Evolutionary conservation across 1,139 yeast genomes (phyloP).

Genomic region (Yamadazyma atmosphaerica): DNA sequence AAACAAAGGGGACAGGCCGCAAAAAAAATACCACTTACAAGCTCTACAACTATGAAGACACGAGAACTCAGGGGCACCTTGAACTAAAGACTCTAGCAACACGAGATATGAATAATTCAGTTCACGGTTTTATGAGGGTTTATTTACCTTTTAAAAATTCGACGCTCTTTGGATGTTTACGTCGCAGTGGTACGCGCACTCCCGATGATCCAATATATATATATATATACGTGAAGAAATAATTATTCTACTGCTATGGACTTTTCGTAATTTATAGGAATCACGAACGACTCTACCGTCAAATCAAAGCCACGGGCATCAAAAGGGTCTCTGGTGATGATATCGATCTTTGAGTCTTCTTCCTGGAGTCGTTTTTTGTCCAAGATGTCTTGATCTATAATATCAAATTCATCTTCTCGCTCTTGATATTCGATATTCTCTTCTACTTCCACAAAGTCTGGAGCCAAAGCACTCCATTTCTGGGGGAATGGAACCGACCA

Average conservation of each 20-base stretch:
- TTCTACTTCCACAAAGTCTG: slow-evolving; percentile 93
- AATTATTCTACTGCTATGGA: slow-evolving; percentile 3
- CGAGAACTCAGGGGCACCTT: background rate
- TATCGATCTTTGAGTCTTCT: slow-evolving; percentile 71
- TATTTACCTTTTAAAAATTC: slow-evolving; percentile 15
- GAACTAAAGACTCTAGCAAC: background rate
- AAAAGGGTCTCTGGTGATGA: slow-evolving; percentile 55
- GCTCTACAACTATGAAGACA: background rate
- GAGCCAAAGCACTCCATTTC: slow-evolving; percentile 96
- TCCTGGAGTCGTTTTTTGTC: slow-evolving; percentile 62
- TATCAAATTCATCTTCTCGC: slow-evolving; percentile 89
- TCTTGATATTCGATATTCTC: slow-evolving; percentile 89
- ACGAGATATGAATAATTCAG: background rate
- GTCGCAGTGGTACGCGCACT: slow-evolving; percentile 3
- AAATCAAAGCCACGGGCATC: slow-evolving; percentile 71
- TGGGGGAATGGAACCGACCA: slow-evolving; percentile 88
- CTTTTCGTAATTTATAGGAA: slow-evolving; percentile 41
- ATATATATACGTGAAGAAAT: no score
- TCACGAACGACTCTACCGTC: slow-evolving; percentile 40
- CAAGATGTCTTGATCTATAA: slow-evolving; percentile 64
- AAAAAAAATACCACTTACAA: background rate
- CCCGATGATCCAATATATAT: background rate
- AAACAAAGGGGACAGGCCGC: background rate
- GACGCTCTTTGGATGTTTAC: slow-evolving; percentile 11
- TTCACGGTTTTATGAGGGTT: slow-evolving; percentile 6